phyloP scores from a whole-genome alignment of 139 green algal species.

The Marvania coccoides region DNA sequence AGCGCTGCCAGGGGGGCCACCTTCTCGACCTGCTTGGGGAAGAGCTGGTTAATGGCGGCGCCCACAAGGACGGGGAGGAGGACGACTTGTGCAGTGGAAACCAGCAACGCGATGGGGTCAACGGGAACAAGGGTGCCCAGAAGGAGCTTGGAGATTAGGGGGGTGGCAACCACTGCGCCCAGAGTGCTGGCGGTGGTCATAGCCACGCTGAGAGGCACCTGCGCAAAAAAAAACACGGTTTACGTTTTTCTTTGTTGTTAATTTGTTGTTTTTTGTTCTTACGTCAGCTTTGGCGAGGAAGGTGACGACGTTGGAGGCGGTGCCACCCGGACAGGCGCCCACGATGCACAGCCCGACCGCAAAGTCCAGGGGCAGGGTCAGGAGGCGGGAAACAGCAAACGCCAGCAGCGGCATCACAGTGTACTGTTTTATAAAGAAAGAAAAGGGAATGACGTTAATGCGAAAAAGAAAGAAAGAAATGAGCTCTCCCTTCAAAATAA shows the following conservation, averaged over 20 bases:
- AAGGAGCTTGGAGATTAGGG: conserved; percentile 55
- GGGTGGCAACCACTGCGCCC: conserved; percentile 55
- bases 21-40: conserved; percentile 28
- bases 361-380: conserved; percentile 17
- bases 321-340: conserved; percentile 51
- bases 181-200: conserved; percentile 53
- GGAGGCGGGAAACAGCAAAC: conserved; percentile 34
- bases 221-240: not conserved
- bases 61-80: conserved; percentile 62
- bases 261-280: not conserved
- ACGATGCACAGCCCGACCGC: conserved; percentile 49
- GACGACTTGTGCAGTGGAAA: conserved; percentile 69
- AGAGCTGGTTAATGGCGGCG: conserved; percentile 38
- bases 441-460: not conserved
- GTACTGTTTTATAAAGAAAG: conserved; percentile 57
- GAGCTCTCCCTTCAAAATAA: not conserved
- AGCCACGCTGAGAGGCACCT: conserved; percentile 29
- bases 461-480: not conserved
- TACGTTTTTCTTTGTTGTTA: too few species aligned
- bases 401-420: conserved; percentile 68
- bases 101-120: conserved; percentile 46
- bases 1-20: conserved; percentile 19
- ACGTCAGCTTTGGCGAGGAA: conserved; percentile 54
- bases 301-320: conserved; percentile 70
- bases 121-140: conserved; percentile 64